These are phyloP conservation scores for Fusarium nygamai DNA, from an alignment of 2,329 filamentous ascomycete genomes.

Conservation along the genomic window DNA sequence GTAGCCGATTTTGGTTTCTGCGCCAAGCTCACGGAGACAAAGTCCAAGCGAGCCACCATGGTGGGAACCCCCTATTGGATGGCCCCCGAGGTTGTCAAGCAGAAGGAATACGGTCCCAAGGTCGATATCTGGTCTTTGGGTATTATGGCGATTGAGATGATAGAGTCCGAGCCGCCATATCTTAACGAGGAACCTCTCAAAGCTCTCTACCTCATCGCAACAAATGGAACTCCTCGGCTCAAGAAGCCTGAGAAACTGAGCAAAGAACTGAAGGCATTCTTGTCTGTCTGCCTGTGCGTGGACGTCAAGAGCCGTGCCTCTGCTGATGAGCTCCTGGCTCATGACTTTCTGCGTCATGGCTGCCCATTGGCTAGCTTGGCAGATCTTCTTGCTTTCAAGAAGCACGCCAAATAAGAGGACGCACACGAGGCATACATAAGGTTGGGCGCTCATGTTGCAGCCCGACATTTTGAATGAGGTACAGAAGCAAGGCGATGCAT, in stretches of 20 bases:
- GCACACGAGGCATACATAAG: conserved; percentile 26
- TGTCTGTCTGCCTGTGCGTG: conserved; percentile 95
- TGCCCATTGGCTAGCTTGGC: conserved; percentile 85
- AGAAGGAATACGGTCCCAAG: conserved; percentile 98
- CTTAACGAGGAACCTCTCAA: conserved; percentile 98
- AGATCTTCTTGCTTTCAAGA: conserved; percentile 89
- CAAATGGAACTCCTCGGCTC: conserved; percentile 93
- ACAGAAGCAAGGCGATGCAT: conserved; percentile 42
- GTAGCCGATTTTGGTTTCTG: conserved; percentile 99
- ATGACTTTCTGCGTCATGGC: conserved; percentile 94
- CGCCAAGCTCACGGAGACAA: conserved; percentile 96
- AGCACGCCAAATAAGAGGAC: conserved; percentile 67
- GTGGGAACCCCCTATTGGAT: conserved; percentile 99
- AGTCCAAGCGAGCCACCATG: conserved; percentile 98
- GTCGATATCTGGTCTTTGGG: conserved; percentile 99
- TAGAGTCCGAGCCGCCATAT: conserved; percentile 97
- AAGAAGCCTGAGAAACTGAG: conserved; percentile 99
- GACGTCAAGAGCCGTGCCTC: conserved; percentile 95
- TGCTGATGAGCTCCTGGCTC: conserved; percentile 85
- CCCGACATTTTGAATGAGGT: conserved; percentile 39
- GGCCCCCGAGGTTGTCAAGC: conserved; percentile 98
- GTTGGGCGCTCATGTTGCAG: conserved; percentile 29
- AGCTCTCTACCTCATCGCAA: conserved; percentile 96
- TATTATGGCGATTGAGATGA: conserved; percentile 99
- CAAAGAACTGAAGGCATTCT: conserved; percentile 97